phyloP scores from a whole-genome alignment of 2,329 filamentous ascomycete species.

The Akanthomyces lecanii region DNA sequence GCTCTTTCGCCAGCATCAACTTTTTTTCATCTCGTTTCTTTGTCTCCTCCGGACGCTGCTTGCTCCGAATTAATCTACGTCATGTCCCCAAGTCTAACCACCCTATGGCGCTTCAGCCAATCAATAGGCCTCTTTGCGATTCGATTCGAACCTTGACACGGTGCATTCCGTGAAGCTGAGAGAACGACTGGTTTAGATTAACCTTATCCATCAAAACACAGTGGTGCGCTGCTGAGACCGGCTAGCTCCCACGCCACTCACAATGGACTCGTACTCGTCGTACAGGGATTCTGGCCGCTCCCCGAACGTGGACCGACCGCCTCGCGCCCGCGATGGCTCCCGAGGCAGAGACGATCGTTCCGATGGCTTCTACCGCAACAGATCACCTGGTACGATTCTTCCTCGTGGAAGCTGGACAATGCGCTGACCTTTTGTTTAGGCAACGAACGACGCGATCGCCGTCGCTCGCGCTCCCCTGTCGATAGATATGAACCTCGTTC shows the following conservation, averaged over 20 bases:
- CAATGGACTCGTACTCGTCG: conserved; percentile 25
- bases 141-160: not conserved
- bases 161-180: not conserved
- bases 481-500: conserved; percentile 72
- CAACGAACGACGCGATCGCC: conserved; percentile 56
- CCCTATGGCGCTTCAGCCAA: not conserved
- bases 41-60: not conserved
- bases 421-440: conserved; percentile 33
- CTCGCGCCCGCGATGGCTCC: conserved; percentile 51
- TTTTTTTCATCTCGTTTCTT: conserved; percentile 2
- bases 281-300: conserved; percentile 51
- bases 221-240: not conserved
- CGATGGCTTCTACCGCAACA: conserved; percentile 60
- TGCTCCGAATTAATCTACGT: not conserved
- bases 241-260: not conserved
- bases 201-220: not conserved
- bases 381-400: conserved; percentile 63
- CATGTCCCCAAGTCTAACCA: conserved; percentile 10
- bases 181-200: not conserved
- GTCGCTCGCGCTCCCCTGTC: conserved; percentile 66
- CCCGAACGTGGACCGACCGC: conserved; percentile 44
- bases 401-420: not conserved
- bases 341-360: conserved; percentile 49
- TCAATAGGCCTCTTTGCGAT: conserved; percentile 8
- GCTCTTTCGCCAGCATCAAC: conserved; percentile 12